Evolutionary conservation across 2,329 filamentous ascomycete species (phyloP), one percentile per base, ranked within the genome.

Genomic region (Ceratocystis papillata): DNA sequence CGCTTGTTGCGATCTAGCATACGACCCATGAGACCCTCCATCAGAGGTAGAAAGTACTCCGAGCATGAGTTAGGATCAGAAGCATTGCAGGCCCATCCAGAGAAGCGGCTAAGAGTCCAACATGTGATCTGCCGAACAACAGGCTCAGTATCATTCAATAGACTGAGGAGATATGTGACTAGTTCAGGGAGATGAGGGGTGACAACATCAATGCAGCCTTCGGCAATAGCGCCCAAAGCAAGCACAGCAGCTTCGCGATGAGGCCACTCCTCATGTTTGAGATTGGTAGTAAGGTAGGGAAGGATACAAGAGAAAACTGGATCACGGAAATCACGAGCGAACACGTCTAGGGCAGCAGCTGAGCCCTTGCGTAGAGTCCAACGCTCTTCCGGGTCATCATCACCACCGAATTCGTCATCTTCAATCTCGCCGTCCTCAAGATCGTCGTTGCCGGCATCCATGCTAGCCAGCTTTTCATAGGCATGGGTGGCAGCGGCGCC

Each of bases 1-100:
- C 93, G 91, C 79, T 99, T 99, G 81, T 97, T 97, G 74, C 84
- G 87, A 76, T 99, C 94, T 60, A 99, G 80, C 94, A 99, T 99
- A 73, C 92, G 89, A 68, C 86, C 86, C 67, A 99, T 79, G 62
- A 99, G 92, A 5, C 93, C 94, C 69, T 96, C 93, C 91, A 99
- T 96, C 82, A 97, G 89, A 0, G 93, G 93, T 72, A 94, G 88
- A 72, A 99, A 99, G 75, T 85, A 96, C 67, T 85, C 83, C 63
- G 87, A 82, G 72, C 87, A 87, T 69, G 91, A 83, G 20, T 79
- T 77, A 17, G 81, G 81, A 62, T 87, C 84, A 28, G 83, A 77
- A 25, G 96, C 81, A 69, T 86, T 84, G 3, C 91, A 88, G 8
- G 92, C 93, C 94, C 94, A 99, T 57, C 86, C 81, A 4, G 94